Base-by-base conservation (phyloP, 2,329 filamentous ascomycete species). In the Pleomassaria siparia region DNA sequence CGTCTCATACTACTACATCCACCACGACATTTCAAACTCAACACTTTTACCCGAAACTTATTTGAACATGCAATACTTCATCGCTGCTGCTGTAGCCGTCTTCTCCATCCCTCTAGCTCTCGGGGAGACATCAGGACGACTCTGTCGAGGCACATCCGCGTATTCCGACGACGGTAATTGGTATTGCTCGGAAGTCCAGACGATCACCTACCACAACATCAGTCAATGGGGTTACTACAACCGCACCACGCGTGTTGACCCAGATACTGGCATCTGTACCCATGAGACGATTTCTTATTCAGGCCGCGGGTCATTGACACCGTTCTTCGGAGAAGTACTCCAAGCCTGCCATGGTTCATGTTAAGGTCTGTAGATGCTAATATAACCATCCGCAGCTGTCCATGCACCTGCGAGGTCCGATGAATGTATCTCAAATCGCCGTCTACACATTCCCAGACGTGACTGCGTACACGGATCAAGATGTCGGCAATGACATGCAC, bases 391-490 rank as follows among this genome's bases (percentile, higher is more conserved):
- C 20, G 33, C 50, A 89, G 86, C 75, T 91, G 24, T 88, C 86
- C 1, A 70, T 89, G 52, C 85, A 89, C 66, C 77, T 91, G 62
- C 84, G 87, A 56, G 88, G 88, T 2, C 87, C 88, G 1, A 67
- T 88, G 57, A 72, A 80, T 30, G 65, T 91, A 25, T 83, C 82
- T 62, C 79, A 88, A 56, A 76, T 90, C 45, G 88, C 86, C 10
- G 83, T 84, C 45, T 91, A 90, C 69, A 78, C 76, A 37, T 78
- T 82, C 9, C 13, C 30, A n/a, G 16, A 22, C 36, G 26, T 13
- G 15, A 12, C 25, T 26, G 25, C 25, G 12, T 7, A 26, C 25
- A 26, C 6, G 7, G 12, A 26, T 26, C 7, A 26, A 26, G 25
- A 26, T 7, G 25, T n/a, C 25, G 6, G 6, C 25, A 6, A 26